Percentiles rank a stretch among this genome's conserved stretches.
Conservation (phyloP, 805 yeast species). For the Kluyveromyces wickerhamii region DNA sequence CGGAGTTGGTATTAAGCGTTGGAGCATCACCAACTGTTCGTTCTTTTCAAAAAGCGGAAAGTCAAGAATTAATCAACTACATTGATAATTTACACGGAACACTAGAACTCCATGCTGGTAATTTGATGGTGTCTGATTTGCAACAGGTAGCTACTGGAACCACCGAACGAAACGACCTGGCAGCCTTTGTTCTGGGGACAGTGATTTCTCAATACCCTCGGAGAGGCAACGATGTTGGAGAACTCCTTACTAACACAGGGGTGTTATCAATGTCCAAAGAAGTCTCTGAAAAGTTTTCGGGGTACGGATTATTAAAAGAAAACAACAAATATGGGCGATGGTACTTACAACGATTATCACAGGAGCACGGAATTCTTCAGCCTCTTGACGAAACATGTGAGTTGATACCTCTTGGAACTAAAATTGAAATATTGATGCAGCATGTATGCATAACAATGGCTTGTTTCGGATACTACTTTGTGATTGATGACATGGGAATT, state of each 20-base stretch:
- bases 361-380: slow-evolving; percentile 72
- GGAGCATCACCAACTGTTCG: slow-evolving; percentile 83
- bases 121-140: slow-evolving; percentile 62
- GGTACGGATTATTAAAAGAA: slow-evolving; percentile 39
- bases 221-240: slow-evolving; percentile 46
- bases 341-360: slow-evolving; percentile 61
- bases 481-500: slow-evolving; percentile 40
- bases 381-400: slow-evolving; percentile 32
- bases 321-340: slow-evolving; percentile 37
- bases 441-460: slow-evolving; percentile 70
- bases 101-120: slow-evolving; percentile 76
- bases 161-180: slow-evolving; percentile 37
- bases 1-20: slow-evolving; percentile 48
- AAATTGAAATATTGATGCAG: slow-evolving; percentile 53
- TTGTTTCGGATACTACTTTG: slow-evolving; percentile 48
- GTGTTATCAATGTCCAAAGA: slow-evolving; percentile 65
- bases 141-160: slow-evolving; percentile 72
- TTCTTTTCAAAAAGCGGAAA: slow-evolving; percentile 30
- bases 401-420: slow-evolving; percentile 36
- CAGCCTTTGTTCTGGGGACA: slow-evolving; percentile 49
- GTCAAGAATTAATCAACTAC: slow-evolving; percentile 7
- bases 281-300: slow-evolving; percentile 43
- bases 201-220: slow-evolving; percentile 52
- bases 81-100: slow-evolving; percentile 30
- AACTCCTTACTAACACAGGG: slow-evolving; percentile 62